phyloP scores from a whole-genome alignment of 306 rosid genomes.

The Dryas octopetala region DNA sequence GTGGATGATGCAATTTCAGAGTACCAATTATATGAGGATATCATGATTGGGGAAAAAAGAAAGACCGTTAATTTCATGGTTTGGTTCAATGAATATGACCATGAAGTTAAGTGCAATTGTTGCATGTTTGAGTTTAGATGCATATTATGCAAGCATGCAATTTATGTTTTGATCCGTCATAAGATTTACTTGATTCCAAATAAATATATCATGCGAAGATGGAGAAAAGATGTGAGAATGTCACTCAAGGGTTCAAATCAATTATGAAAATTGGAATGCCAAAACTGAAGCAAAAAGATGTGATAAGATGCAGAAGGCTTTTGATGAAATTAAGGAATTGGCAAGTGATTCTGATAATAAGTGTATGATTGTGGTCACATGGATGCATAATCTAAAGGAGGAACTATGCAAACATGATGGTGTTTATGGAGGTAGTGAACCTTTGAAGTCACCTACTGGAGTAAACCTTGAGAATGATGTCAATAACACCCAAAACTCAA shows the following conservation, averaged over 20 bases:
- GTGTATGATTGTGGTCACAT: not conserved
- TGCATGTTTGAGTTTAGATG: constrained; percentile 9
- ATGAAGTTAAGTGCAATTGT: not conserved
- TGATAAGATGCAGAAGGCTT: not conserved
- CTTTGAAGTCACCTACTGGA: too few species aligned
- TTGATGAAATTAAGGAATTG: not conserved
- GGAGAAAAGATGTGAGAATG: not conserved
- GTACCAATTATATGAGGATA: not conserved
- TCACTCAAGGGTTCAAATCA: not conserved
- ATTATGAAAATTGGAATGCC: not conserved
- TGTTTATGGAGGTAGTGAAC: too few species aligned
- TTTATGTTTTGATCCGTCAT: not conserved
- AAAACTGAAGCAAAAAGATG: not conserved
- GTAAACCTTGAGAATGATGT: too few species aligned
- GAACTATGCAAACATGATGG: too few species aligned
- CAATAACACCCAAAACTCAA: too few species aligned
- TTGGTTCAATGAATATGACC: not conserved
- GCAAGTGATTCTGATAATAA: not conserved
- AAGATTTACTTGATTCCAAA: not conserved
- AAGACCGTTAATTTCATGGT: not conserved
- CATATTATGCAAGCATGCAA: not conserved
- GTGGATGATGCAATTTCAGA: too few species aligned
- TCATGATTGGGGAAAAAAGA: not conserved
- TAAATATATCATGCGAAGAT: not conserved
- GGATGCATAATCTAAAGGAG: too few species aligned